These are phyloP conservation scores for Ophiosphaerella herpotricha DNA, from an alignment of 2,329 filamentous ascomycete genomes.

Conservation along the genomic window DNA sequence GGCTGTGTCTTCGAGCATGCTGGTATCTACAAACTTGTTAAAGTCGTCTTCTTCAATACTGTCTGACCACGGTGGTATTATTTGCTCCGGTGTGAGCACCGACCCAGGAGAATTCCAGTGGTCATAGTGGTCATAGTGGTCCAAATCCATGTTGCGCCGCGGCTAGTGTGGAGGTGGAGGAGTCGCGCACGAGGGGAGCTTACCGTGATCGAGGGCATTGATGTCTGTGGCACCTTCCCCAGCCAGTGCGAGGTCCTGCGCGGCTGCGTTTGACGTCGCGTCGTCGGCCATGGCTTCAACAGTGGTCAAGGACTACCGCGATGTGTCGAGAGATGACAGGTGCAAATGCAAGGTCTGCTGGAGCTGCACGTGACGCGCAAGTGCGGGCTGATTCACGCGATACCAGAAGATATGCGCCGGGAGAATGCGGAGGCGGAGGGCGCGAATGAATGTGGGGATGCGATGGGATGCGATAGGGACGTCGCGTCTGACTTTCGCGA, in stretches of 20 bases:
- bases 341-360: conserved; percentile 6
- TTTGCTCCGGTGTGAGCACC: conserved; percentile 3
- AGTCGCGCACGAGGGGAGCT: conserved; percentile 9
- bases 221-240: conserved; percentile 28
- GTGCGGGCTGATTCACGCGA: conserved; percentile 9
- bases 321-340: conserved; percentile 25
- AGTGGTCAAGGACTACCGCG: conserved; percentile 21
- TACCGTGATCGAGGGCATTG: conserved; percentile 41
- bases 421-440: conserved; percentile 13
- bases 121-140: no score
- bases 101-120: neutral
- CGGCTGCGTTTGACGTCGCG: conserved; percentile 31
- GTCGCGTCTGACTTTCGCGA: conserved; percentile 42
- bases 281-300: conserved; percentile 42
- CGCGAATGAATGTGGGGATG: conserved; percentile 33
- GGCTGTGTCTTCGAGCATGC: conserved; percentile 53
- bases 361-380: conserved; percentile 20
- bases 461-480: conserved; percentile 31
- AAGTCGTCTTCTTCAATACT: neutral
- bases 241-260: conserved; percentile 30
- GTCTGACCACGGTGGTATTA: neutral
- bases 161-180: neutral
- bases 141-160: conserved; percentile 10
- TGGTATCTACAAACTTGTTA: conserved; percentile 58
- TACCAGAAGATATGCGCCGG: conserved; percentile 1